phyloP scores from a whole-genome alignment of 176 grass and related monocot species.

The Ananas comosus region DNA sequence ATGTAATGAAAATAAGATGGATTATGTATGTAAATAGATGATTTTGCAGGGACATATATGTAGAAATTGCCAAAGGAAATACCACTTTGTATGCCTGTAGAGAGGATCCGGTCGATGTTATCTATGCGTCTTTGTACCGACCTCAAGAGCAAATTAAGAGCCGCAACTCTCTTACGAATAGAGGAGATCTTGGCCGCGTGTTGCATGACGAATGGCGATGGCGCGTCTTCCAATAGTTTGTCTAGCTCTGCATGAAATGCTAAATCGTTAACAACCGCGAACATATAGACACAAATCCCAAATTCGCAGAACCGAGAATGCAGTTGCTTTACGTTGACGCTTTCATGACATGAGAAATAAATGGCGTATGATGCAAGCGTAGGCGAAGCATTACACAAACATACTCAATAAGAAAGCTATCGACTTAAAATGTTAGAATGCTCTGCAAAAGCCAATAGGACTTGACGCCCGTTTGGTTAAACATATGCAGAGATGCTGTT shows the following conservation, averaged over 20 bases:
- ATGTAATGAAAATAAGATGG: too few relatives aligned
- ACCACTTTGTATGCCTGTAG: conserved; percentile 50
- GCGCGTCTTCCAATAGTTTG: conserved; percentile 72
- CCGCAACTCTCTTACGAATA: conserved; percentile 62
- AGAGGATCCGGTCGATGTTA: conserved; percentile 66
- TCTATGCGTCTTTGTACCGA: conserved; percentile 86
- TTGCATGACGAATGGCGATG: conserved; percentile 55
- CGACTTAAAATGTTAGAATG: too few relatives aligned
- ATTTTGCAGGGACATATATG: too few relatives aligned
- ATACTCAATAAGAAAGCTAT: too few relatives aligned
- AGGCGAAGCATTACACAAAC: too few relatives aligned
- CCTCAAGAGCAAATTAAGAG: conserved; percentile 72
- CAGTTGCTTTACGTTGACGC: neutral
- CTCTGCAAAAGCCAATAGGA: too few relatives aligned
- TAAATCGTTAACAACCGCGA: neutral
- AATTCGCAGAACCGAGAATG: neutral
- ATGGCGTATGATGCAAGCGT: too few relatives aligned
- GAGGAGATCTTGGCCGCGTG: conserved; percentile 68
- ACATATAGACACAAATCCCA: neutral
- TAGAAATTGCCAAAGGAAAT: neutral
- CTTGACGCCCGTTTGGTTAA: too few relatives aligned
- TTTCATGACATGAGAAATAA: too few relatives aligned
- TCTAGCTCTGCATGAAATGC: conserved; percentile 59
- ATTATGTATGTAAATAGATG: too few relatives aligned
- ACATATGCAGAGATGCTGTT: too few relatives aligned